Evolutionary conservation across 352 stramenopile genomes (phyloP).

Genomic region (Paralagenidium karlingii): DNA sequence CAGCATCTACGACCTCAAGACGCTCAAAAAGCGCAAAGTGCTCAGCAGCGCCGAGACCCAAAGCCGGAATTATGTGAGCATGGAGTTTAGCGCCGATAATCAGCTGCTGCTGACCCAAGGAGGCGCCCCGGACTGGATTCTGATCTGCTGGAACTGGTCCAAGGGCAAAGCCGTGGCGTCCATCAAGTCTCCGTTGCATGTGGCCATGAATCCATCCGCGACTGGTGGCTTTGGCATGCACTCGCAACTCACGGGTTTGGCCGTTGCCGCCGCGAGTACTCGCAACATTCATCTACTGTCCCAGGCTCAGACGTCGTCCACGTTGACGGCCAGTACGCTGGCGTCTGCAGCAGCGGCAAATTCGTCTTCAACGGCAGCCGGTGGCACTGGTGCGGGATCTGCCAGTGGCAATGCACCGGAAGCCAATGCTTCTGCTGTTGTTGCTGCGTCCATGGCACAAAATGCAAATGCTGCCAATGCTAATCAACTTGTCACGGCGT

Average conservation of each 20-base stretch:
- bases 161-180: slow-evolving; percentile 80
- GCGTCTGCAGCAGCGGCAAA: background rate
- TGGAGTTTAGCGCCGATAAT: slow-evolving; percentile 85
- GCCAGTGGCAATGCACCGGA: slow-evolving; percentile 11
- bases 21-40: slow-evolving; percentile 85
- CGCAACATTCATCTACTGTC: background rate
- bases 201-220: slow-evolving; percentile 6
- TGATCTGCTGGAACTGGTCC: slow-evolving; percentile 89
- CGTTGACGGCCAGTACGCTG: slow-evolving; percentile 14
- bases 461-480: background rate
- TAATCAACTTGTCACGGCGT: slow-evolving; percentile 44
- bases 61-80: slow-evolving; percentile 51
- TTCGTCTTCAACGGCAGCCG: background rate
- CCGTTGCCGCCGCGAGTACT: background rate
- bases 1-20: slow-evolving; percentile 83
- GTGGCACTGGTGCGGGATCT: slow-evolving; percentile 7
- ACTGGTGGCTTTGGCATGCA: background rate
- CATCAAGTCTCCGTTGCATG: slow-evolving; percentile 56
- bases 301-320: slow-evolving; percentile 4
- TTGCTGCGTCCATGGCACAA: background rate
- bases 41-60: slow-evolving; percentile 60
- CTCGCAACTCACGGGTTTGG: slow-evolving; percentile 1
- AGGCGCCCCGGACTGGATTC: slow-evolving; percentile 71
- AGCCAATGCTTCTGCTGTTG: too few relatives aligned
- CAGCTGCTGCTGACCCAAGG: slow-evolving; percentile 85